Evolutionary conservation across 352 stramenopile species (phyloP).

Genomic region (Phytophthora foliorum): DNA sequence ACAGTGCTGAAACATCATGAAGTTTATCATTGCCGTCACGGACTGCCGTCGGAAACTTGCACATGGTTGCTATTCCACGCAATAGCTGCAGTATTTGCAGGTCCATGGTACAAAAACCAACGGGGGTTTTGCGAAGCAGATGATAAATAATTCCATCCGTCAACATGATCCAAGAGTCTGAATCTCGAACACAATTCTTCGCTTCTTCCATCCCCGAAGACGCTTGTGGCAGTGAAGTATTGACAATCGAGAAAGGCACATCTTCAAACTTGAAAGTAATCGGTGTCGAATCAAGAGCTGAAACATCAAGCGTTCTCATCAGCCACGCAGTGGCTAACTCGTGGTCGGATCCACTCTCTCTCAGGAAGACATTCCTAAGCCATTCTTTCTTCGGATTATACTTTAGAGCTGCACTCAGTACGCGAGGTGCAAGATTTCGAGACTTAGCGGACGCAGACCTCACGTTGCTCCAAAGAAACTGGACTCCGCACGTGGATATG

Average conservation of each 20-base stretch:
- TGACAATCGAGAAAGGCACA: constrained; percentile 36
- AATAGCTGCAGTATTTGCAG: constrained; percentile 57
- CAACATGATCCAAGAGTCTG: constrained; percentile 76
- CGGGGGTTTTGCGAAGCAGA: constrained; percentile 49
- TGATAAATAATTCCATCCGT: constrained; percentile 76
- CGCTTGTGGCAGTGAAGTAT: not conserved
- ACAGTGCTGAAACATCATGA: constrained; percentile 44
- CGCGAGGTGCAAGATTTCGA: constrained; percentile 62
- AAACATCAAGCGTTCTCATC: constrained; percentile 71
- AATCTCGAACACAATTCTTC: constrained; percentile 37
- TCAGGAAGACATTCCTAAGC: constrained; percentile 74
- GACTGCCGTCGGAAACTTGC: constrained; percentile 49
- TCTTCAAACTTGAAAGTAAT: constrained; percentile 32
- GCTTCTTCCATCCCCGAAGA: not conserved
- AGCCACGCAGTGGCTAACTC: constrained; percentile 74
- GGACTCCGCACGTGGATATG: constrained; percentile 64
- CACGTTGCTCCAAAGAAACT: constrained; percentile 72
- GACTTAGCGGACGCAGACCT: constrained; percentile 47
- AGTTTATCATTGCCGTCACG: constrained; percentile 25
- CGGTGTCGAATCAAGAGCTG: constrained; percentile 25
- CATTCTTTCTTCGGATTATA: constrained; percentile 70
- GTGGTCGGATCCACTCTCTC: constrained; percentile 58
- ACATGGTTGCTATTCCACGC: constrained; percentile 44
- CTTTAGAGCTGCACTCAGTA: constrained; percentile 70
- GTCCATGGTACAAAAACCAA: constrained; percentile 66